These are phyloP conservation scores for Aspergillus campestris DNA, from an alignment of 495 filamentous ascomycete species.

Conservation along the genomic window DNA sequence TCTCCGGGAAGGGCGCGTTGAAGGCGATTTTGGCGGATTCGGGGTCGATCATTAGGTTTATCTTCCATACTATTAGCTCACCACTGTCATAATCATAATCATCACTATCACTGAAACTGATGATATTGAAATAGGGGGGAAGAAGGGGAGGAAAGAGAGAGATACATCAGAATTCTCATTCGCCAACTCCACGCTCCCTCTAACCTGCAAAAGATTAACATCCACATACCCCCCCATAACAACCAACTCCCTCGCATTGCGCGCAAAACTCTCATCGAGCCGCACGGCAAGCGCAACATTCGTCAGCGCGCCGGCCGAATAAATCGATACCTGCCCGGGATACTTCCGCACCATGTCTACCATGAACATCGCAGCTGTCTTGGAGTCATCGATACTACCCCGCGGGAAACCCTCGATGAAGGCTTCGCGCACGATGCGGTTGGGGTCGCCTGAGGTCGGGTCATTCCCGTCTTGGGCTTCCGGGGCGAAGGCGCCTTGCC, in stretches of 20 bases:
- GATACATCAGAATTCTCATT: constrained; percentile 27
- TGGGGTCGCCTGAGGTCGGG: constrained; percentile 21
- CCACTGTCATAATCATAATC: neutral
- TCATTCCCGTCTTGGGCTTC: constrained; percentile 21
- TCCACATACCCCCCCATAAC: constrained; percentile 36
- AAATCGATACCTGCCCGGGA: constrained; percentile 26
- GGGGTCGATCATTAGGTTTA: constrained; percentile 36
- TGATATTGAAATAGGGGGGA: no score
- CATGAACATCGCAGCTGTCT: constrained; percentile 26
- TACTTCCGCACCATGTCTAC: constrained; percentile 29
- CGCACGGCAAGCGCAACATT: constrained; percentile 33
- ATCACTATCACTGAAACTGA: neutral
- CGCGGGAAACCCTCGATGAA: constrained; percentile 26
- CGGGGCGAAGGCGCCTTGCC: constrained; percentile 26
- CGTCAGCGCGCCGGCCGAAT: constrained; percentile 28
- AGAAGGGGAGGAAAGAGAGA: no score
- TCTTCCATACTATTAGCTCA: constrained; percentile 5
- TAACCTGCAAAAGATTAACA: constrained; percentile 28
- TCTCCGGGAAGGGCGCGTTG: constrained; percentile 32
- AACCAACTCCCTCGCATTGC: constrained; percentile 27
- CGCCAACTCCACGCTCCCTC: constrained; percentile 15
- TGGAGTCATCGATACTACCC: constrained; percentile 18
- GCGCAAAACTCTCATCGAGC: constrained; percentile 28
- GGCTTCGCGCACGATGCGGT: constrained; percentile 21
- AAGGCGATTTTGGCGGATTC: constrained; percentile 35